Evolutionary conservation across 768 basidiomycete species (phyloP).

Genomic region (Cystofilobasidium ferigula): DNA sequence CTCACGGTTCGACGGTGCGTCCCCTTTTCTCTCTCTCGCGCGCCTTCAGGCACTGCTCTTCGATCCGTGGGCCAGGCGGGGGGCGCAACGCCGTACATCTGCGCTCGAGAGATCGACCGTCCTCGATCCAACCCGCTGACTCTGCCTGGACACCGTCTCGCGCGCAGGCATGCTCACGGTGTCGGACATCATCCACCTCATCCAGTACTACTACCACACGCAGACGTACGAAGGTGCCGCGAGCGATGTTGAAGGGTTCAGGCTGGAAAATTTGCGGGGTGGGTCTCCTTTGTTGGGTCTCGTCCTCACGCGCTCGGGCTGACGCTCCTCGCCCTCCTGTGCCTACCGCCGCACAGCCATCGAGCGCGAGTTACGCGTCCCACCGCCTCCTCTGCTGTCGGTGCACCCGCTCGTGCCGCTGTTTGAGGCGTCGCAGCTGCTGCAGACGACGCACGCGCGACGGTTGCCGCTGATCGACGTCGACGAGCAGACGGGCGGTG

Average conservation of each 20-base stretch:
- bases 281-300: constrained; percentile 29
- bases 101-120: too few relatives aligned
- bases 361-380: constrained; percentile 82
- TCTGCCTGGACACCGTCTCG: neutral
- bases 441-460: constrained; percentile 91
- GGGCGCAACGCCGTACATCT: too few relatives aligned
- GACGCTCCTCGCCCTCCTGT: neutral
- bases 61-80: too few relatives aligned
- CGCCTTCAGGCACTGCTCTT: too few relatives aligned
- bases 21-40: neutral
- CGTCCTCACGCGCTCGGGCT: neutral
- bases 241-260: constrained; percentile 82
- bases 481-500: constrained; percentile 86
- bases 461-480: constrained; percentile 85
- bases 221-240: constrained; percentile 70
- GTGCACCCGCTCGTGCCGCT: constrained; percentile 81
- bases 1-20: constrained; percentile 61
- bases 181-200: constrained; percentile 97
- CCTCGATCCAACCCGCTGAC: too few relatives aligned
- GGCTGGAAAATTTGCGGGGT: constrained; percentile 82
- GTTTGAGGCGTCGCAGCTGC: constrained; percentile 74
- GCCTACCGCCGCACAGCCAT: constrained; percentile 52
- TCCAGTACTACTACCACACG: constrained; percentile 93
- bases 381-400: constrained; percentile 74
- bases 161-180: constrained; percentile 86